Base-by-base conservation (phyloP, 176 grass and related monocot species). In the Juncus effusus region DNA sequence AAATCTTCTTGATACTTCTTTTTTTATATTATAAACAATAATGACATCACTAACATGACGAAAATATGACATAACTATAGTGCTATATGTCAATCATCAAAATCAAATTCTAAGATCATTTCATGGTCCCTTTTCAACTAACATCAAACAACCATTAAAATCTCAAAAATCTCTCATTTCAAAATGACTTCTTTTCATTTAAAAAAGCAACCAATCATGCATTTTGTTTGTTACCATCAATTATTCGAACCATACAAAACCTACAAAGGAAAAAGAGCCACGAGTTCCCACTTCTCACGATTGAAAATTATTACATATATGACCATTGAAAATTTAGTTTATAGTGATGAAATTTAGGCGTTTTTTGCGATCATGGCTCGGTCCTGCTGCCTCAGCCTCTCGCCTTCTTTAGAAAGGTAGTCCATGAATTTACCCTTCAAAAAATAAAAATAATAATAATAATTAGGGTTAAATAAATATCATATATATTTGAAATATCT, bases 341-440 rank as follows among this genome's bases (percentile, higher is more conserved):
- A 40, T 73, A 28, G 39, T 11, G 14, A 62, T 35, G 15, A 28
- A 36, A 59, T 59, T 72, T 72, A 69, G 3, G 47, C 55, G 13
- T 65, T 69, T 7, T 63, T 60, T 62, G 67, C 38, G 59, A 79
- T 84, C 74, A 62, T 49, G 45, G 70, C 62, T 55, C 41, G 83
- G 45, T 89, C 85, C 13, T 81, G 57, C 36, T 72, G 70, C 67
- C 82, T 67, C 15, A 83, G 74, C 65, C 57, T 74, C 44, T 82
- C 77, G 40, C 73, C 72, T 65, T 89, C 80, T 14, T 64, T 16
- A 55, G 55, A 42, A 28, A 72, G 68, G 55, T 72, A 72, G 58
- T 72, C 53, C 68, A 72, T 72, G 44, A 72, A 58, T 16, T 72
- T 72, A 72, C 58, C 68, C 68, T 72, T 51, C 39, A 72, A 72